phyloP scores from a whole-genome alignment of 257 asterid genomes.

The Avicennia marina region DNA sequence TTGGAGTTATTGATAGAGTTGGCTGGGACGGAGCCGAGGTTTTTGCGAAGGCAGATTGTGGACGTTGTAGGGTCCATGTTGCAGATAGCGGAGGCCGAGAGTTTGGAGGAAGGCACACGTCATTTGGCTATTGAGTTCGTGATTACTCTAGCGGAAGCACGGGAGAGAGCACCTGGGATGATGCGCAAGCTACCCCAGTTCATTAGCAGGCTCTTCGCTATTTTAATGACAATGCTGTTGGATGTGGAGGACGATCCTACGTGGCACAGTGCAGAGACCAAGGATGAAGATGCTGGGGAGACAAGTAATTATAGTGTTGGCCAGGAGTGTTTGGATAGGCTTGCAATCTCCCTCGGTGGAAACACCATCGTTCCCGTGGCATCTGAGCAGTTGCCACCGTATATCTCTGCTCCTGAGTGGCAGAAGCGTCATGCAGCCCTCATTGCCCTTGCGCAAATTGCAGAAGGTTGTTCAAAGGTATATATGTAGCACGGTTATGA shows the following conservation, averaged over 20 bases:
- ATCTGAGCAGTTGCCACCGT: constrained; percentile 74
- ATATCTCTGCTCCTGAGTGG: constrained; percentile 86
- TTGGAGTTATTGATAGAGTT: constrained; percentile 87
- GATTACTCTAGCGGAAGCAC: constrained; percentile 88
- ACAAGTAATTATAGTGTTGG: constrained; percentile 84
- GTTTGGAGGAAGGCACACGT: constrained; percentile 86
- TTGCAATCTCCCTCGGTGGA: constrained; percentile 87
- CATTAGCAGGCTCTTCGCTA: constrained; percentile 70
- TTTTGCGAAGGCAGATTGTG: constrained; percentile 83
- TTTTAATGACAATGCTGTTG: constrained; percentile 79
- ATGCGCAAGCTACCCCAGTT: constrained; percentile 97
- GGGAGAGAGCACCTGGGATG: constrained; percentile 99
- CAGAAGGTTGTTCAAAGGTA: constrained; percentile 97
- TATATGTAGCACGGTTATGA: background rate
- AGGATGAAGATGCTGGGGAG: constrained; percentile 98
- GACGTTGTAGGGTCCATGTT: constrained; percentile 96
- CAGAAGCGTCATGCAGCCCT: constrained; percentile 91
- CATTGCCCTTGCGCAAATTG: constrained; percentile 97
- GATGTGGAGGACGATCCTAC: constrained; percentile 89
- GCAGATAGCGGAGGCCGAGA: constrained; percentile 89
- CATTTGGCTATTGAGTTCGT: constrained; percentile 95
- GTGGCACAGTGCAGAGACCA: constrained; percentile 84
- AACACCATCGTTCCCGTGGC: constrained; percentile 94
- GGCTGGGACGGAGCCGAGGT: constrained; percentile 94
- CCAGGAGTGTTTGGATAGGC: constrained; percentile 92